These are phyloP conservation scores for Symbiodinium pilosum DNA, from an alignment of 73 alveolate genomes.

Conservation along the genomic window DNA sequence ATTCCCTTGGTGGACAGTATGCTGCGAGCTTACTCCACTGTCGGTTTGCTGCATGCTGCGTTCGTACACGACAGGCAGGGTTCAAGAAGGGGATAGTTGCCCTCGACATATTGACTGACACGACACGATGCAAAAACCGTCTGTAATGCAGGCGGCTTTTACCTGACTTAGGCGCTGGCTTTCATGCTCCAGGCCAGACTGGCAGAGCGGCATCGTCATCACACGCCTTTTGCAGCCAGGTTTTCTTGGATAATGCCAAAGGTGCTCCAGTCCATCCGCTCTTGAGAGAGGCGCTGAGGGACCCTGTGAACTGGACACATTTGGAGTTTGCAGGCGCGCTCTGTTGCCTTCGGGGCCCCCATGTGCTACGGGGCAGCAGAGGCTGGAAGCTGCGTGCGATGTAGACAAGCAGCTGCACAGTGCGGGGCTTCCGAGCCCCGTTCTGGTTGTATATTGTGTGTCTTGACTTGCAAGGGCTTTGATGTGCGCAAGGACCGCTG, in stretches of 20 bases:
- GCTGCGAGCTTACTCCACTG: slow-evolving; percentile 15
- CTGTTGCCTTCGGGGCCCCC: slow-evolving; percentile 74
- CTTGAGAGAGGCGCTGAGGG: slow-evolving; percentile 7
- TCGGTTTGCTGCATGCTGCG: too few relatives aligned
- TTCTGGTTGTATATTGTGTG: background rate
- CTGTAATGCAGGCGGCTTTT: too few relatives aligned
- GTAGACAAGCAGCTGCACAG: too few relatives aligned
- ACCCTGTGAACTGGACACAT: background rate
- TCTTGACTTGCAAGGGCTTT: background rate
- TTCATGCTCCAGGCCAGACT: slow-evolving; percentile 52
- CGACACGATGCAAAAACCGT: too few relatives aligned
- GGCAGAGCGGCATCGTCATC: background rate
- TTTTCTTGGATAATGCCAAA: slow-evolving; percentile 57
- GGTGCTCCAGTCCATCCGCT: slow-evolving; percentile 33
- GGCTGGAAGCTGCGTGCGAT: background rate
- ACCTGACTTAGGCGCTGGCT: slow-evolving; percentile 28
- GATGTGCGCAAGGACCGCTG: slow-evolving; percentile 50
- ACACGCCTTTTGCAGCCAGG: background rate
- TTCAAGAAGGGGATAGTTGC: too few relatives aligned
- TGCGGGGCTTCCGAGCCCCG: too few relatives aligned
- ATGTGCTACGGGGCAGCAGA: slow-evolving; percentile 90
- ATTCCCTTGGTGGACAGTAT: slow-evolving; percentile 81
- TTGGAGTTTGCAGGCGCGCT: slow-evolving; percentile 16
- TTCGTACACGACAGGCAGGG: too few relatives aligned
- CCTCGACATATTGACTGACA: too few relatives aligned